Percentiles rank a stretch among this genome's conserved stretches.
These are phyloP conservation scores for Galerina sulciceps DNA, from an alignment of 768 basidiomycete genomes.

Conservation along the genomic window DNA sequence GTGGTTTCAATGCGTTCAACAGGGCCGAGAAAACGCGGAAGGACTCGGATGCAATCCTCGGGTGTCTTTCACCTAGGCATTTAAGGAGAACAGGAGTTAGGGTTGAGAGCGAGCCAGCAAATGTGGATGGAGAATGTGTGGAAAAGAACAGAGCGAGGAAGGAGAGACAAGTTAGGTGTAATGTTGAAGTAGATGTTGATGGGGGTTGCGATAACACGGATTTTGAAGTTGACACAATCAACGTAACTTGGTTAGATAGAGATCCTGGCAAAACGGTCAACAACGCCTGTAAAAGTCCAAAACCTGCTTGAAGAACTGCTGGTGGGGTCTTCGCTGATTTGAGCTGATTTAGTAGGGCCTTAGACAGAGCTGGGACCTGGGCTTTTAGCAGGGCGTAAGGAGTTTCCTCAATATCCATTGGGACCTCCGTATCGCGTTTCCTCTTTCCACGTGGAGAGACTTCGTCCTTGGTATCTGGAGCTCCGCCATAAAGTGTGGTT, in stretches of 20 bases:
- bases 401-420: slow-evolving; percentile 75
- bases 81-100: slow-evolving; percentile 79
- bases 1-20: slow-evolving; percentile 73
- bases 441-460: slow-evolving; percentile 64
- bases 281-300: slow-evolving; percentile 75
- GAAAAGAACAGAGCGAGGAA: slow-evolving; percentile 88
- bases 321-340: slow-evolving; percentile 80
- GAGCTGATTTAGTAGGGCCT: slow-evolving; percentile 84
- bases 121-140: slow-evolving; percentile 63
- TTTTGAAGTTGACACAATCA: slow-evolving; percentile 68
- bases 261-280: slow-evolving; percentile 84
- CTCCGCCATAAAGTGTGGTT: slow-evolving; percentile 78
- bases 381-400: slow-evolving; percentile 72
- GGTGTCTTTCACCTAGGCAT: slow-evolving; percentile 81
- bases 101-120: slow-evolving; percentile 59
- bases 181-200: slow-evolving; percentile 75
- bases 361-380: slow-evolving; percentile 81
- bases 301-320: slow-evolving; percentile 83
- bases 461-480: slow-evolving; percentile 56
- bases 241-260: slow-evolving; percentile 67
- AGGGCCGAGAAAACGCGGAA: slow-evolving; percentile 88
- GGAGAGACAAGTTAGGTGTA: slow-evolving; percentile 83
- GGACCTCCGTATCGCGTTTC: slow-evolving; percentile 74
- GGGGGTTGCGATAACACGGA: slow-evolving; percentile 67
- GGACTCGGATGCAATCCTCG: slow-evolving; percentile 85